These are phyloP conservation scores for Lipomyces kockii DNA, from an alignment of 805 yeast species.

Conservation along the genomic window DNA sequence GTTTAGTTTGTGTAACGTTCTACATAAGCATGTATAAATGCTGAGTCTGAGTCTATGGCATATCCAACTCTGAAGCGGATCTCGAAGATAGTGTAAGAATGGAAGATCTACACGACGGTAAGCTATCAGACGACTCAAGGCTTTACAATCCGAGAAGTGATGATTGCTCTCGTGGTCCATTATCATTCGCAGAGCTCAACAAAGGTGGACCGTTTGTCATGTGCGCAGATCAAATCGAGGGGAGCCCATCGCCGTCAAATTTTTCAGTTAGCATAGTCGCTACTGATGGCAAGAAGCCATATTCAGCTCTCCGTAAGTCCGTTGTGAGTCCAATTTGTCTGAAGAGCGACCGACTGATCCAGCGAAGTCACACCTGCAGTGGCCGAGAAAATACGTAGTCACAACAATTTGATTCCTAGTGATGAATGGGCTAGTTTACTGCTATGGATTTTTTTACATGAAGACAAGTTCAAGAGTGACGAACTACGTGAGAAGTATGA, in stretches of 20 bases:
- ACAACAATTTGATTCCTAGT: conserved; percentile 1
- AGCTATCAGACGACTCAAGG: background rate
- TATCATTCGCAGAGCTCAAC: conserved; percentile 23
- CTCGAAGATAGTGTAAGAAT: background rate
- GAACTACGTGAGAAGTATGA: conserved; percentile 7
- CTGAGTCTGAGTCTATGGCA: background rate
- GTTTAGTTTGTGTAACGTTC: background rate
- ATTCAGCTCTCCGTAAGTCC: conserved; percentile 7
- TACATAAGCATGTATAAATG: background rate
- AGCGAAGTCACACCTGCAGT: background rate
- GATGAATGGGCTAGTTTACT: conserved; percentile 19
- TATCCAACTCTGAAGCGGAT: background rate
- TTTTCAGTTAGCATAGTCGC: conserved; percentile 13
- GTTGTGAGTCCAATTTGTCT: background rate
- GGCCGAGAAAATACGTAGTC: background rate
- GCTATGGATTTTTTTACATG: conserved; percentile 12
- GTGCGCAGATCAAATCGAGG: conserved; percentile 11
- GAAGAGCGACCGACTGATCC: background rate
- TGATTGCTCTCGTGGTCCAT: conserved; percentile 16
- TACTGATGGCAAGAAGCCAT: conserved; percentile 21
- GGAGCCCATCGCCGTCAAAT: background rate
- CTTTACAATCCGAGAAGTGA: background rate
- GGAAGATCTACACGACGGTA: background rate
- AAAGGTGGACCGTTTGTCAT: conserved; percentile 21
- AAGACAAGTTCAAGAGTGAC: conserved; percentile 9